These are phyloP conservation scores for Calocybe gambosa DNA, from an alignment of 1,284 basidiomycete species.

Conservation along the genomic window DNA sequence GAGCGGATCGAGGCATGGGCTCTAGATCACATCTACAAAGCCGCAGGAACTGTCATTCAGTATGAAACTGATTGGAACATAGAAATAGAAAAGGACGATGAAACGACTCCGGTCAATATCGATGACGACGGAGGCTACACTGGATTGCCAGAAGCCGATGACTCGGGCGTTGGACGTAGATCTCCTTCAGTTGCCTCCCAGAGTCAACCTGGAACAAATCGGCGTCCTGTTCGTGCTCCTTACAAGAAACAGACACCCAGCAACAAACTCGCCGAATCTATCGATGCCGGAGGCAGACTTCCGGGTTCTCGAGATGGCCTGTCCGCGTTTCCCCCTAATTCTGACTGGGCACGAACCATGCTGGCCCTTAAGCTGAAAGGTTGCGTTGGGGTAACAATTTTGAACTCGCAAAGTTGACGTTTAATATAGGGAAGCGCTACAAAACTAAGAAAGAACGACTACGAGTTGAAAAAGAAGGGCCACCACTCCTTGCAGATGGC, in stretches of 20 bases:
- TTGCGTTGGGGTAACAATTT: slow-evolving; percentile 16
- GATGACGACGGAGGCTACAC: slow-evolving; percentile 43
- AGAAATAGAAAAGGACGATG: slow-evolving; percentile 67
- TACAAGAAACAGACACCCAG: slow-evolving; percentile 33
- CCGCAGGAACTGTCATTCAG: slow-evolving; percentile 65
- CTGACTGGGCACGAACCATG: slow-evolving; percentile 65
- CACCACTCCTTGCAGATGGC: slow-evolving; percentile 59
- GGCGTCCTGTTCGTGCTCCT: slow-evolving; percentile 40
- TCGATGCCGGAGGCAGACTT: slow-evolving; percentile 63
- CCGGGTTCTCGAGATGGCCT: slow-evolving; percentile 72
- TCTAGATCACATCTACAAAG: slow-evolving; percentile 65
- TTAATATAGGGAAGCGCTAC: slow-evolving; percentile 57
- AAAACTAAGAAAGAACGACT: slow-evolving; percentile 73
- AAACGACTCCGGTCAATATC: slow-evolving; percentile 30
- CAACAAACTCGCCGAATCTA: slow-evolving; percentile 40
- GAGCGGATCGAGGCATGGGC: slow-evolving; percentile 63
- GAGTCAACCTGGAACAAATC: slow-evolving; percentile 23
- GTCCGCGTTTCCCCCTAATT: slow-evolving; percentile 60
- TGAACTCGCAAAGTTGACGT: neutral
- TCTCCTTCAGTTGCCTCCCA: slow-evolving; percentile 36
- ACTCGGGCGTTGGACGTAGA: slow-evolving; percentile 23
- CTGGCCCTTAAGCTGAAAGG: slow-evolving; percentile 68
- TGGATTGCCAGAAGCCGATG: slow-evolving; percentile 34
- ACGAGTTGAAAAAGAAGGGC: slow-evolving; percentile 65
- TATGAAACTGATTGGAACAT: slow-evolving; percentile 80